phyloP scores from a whole-genome alignment of 2,329 filamentous ascomycete species.

The Hypoxylon sp. region DNA sequence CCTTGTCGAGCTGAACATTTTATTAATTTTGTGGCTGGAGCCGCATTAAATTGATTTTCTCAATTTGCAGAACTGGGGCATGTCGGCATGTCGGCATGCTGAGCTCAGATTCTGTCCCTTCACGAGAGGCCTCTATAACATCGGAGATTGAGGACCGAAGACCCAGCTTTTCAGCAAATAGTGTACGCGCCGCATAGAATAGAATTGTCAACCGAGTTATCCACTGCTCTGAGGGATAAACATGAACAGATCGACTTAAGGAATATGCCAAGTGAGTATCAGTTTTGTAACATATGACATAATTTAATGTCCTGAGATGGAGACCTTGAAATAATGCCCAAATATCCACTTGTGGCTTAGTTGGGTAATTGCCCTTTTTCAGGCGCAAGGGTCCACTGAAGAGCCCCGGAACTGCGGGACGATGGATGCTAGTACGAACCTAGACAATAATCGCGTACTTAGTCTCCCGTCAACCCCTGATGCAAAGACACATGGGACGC shows the following conservation, averaged over 20 bases:
- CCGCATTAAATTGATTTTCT: slow-evolving; percentile 25
- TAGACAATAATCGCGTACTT: slow-evolving; percentile 1
- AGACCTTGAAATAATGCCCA: slow-evolving; percentile 5
- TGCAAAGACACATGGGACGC: slow-evolving; percentile 20
- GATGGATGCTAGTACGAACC: neutral
- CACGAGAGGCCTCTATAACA: slow-evolving; percentile 19
- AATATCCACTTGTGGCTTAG: slow-evolving; percentile 11
- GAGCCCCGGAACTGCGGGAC: slow-evolving; percentile 16
- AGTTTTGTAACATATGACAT: slow-evolving; percentile 3
- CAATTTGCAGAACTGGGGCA: slow-evolving; percentile 17
- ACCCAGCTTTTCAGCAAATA: neutral
- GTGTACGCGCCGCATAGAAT: neutral
- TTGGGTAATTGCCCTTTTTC: neutral
- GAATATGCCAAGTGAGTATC: neutral
- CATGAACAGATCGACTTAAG: neutral
- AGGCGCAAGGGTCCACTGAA: neutral
- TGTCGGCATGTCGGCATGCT: slow-evolving; percentile 34
- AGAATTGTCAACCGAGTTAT: neutral
- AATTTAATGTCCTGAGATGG: slow-evolving; percentile 20
- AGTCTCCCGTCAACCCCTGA: neutral
- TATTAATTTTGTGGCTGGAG: slow-evolving; percentile 31
- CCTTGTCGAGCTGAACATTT: slow-evolving; percentile 37
- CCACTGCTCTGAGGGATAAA: neutral
- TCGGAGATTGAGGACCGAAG: slow-evolving; percentile 25
- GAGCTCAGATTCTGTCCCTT: slow-evolving; percentile 7